Conservation (phyloP, 805 yeast species). For the Kodamaea jinghongensis region DNA sequence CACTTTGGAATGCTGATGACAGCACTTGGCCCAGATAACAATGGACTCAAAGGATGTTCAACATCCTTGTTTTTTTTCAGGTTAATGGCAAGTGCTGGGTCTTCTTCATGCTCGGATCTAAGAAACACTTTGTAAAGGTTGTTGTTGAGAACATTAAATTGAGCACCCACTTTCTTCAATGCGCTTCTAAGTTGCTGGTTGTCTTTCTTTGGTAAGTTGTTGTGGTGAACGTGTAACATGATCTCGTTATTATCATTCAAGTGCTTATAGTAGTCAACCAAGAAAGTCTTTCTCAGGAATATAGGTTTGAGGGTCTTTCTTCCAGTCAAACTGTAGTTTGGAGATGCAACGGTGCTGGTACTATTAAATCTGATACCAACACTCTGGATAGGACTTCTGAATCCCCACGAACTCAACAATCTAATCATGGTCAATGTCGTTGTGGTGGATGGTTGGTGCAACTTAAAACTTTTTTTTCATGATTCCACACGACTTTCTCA, state of each 20-base stretch:
- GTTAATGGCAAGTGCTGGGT: constrained; percentile 69
- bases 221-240: constrained; percentile 79
- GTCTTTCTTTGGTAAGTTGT: constrained; percentile 71
- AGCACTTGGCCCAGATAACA: constrained; percentile 85
- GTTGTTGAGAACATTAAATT: constrained; percentile 65
- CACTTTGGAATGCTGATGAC: constrained; percentile 63
- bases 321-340: constrained; percentile 8
- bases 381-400: too few species aligned
- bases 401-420: too few species aligned
- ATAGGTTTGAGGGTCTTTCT: constrained; percentile 59
- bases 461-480: constrained; percentile 1
- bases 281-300: constrained; percentile 78
- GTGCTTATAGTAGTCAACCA: constrained; percentile 76
- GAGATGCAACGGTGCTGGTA: constrained; percentile 6
- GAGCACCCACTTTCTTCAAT: constrained; percentile 64
- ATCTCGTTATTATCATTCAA: constrained; percentile 67
- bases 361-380: not conserved
- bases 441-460: too few species aligned
- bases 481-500: constrained; percentile 6
- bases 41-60: constrained; percentile 65
- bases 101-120: constrained; percentile 62
- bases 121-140: constrained; percentile 72
- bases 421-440: too few species aligned
- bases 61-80: constrained; percentile 39
- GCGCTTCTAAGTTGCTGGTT: constrained; percentile 61